Evolutionary conservation across 2,329 filamentous ascomycete genomes (phyloP), one percentile per base, ranked within the genome.

Genomic region (Shiraia bambusicola): DNA sequence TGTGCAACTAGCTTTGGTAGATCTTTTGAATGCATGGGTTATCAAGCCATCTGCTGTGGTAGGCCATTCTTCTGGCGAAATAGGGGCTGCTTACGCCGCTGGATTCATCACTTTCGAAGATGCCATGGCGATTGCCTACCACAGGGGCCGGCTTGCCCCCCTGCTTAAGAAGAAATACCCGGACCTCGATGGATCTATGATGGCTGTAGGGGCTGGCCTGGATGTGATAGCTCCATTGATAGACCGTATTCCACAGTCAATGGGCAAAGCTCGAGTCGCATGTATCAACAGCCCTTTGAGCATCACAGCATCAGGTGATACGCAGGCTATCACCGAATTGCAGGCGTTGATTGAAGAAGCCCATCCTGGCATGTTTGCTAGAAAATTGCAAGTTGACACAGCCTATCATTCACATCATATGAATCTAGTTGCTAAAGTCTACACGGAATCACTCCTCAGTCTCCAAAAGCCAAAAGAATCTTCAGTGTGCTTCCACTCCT

Each of bases 291-390:
- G 66, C 11, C 65, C 71, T 1, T 41, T 52, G 0, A 73, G 66
- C 30, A 54, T 75, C 2, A 77, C 75, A 0, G 42, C 76, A 1
- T 74, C 73, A n/a, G 74, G 75, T 2, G 71, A 76, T 42, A 40
- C 41, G 0, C 56, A 65, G 38, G 71, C 68, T 7, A 65, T 76
- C 17, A 43, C 59, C 0, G 60, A 69, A 34, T 50, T 67, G 1
- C 58, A 65, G 12, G 42, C 56, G 1, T 49, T 59, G 1, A 49
- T 76, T 1, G 60, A 72, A 15, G 61, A 68, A 6, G 56, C 67
- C 26, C 50, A 64, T 10, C 51, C 52, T 8, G 48, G 38, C 3
- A 67, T 65, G 12, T 76, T 76, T 42, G 61, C 56, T 1, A 60
- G 72, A 2, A 49, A 57, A 17, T 61, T 77, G 1, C 61, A 67